Conservation (phyloP, 805 yeast genomes). For the Dipodascopsis uninucleata region DNA sequence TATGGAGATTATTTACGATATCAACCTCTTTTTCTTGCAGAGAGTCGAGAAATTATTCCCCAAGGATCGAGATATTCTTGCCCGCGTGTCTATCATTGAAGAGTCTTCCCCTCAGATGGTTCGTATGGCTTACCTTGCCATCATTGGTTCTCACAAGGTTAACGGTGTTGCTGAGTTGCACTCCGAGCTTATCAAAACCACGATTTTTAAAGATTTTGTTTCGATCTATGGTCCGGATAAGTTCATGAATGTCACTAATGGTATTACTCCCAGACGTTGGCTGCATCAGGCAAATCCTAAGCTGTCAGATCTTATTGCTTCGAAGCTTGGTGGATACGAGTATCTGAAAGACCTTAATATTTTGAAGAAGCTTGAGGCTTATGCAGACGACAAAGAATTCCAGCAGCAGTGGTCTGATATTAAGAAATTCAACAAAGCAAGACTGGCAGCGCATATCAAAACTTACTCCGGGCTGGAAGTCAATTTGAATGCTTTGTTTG, state of each 20-base stretch:
- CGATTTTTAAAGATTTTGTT: constrained; percentile 88
- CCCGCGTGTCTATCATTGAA: constrained; percentile 78
- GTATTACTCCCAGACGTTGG: constrained; percentile 97
- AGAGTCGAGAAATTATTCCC: constrained; percentile 75
- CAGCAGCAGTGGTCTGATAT: constrained; percentile 65
- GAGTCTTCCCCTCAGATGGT: constrained; percentile 77
- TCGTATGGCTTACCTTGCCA: constrained; percentile 88
- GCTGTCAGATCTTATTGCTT: constrained; percentile 67
- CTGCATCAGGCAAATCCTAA: constrained; percentile 87
- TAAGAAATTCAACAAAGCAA: constrained; percentile 64
- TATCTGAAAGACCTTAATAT: constrained; percentile 64
- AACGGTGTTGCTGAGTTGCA: constrained; percentile 96
- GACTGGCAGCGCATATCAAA: constrained; percentile 65
- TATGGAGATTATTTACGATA: constrained; percentile 81
- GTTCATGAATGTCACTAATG: constrained; percentile 89
- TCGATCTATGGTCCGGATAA: constrained; percentile 73
- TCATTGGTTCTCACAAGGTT: constrained; percentile 87
- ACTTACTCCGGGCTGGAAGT: constrained; percentile 60
- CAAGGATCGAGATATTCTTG: constrained; percentile 57
- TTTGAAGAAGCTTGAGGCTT: constrained; percentile 64
- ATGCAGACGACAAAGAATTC: constrained; percentile 65
- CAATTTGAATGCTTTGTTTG: constrained; percentile 73
- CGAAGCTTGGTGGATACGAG: constrained; percentile 64
- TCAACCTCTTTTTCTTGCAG: constrained; percentile 75
- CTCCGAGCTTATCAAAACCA: constrained; percentile 82